Conservation (phyloP, 179 eudicot species). For the Drosera spatulata region DNA sequence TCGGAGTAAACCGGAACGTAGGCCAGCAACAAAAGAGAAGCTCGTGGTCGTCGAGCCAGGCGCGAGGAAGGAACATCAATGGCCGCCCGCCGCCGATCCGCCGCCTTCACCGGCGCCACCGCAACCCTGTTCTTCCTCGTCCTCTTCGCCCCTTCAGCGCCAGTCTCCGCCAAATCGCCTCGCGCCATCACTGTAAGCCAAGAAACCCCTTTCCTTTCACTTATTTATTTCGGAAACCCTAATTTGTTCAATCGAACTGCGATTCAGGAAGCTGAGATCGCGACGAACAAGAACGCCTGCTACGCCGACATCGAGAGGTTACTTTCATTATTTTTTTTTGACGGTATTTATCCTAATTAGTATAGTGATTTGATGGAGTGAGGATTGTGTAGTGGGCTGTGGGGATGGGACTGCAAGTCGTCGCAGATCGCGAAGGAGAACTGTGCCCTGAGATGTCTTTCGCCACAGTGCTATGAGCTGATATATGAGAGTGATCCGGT, state of each 20-base stretch:
- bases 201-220: background rate
- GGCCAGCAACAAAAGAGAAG: no score
- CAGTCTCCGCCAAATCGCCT: no score
- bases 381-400: conserved; percentile 41
- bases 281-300: conserved; percentile 58
- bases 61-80: no score
- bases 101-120: no score
- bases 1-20: no score
- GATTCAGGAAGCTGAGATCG: conserved; percentile 55
- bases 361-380: background rate
- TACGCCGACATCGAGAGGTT: conserved; percentile 75
- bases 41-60: no score
- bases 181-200: no score
- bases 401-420: conserved; percentile 73
- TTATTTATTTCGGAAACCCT: background rate
- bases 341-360: background rate
- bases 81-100: no score
- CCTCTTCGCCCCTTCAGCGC: no score
- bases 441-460: conserved; percentile 70
- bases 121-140: no score
- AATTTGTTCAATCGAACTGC: no score
- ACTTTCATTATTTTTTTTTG: background rate
- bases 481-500: conserved; percentile 90
- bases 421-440: conserved; percentile 79
- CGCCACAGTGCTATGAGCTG: conserved; percentile 70